Evolutionary conservation across 768 basidiomycete species (phyloP), one percentile per base, ranked within the genome.

Genomic region (Plicaturopsis crispa): DNA sequence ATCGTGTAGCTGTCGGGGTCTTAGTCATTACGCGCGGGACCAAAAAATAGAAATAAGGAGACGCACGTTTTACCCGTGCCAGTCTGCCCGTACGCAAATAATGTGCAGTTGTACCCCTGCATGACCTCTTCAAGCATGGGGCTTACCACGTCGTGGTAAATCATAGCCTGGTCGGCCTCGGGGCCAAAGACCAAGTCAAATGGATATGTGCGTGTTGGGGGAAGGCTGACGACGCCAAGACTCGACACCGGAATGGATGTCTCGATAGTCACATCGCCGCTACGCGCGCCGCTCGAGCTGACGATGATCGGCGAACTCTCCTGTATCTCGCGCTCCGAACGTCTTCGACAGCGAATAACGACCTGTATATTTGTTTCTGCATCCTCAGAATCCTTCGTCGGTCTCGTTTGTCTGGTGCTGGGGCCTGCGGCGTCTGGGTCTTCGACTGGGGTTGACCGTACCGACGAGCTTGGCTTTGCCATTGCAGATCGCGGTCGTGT

Each of bases 51-150:
- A 21, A 36, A 35, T n/a, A 31, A 6, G 23, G 24, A 12, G 3
- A 67, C 88, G 50, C 56, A 96, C 90, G 96, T 98, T 66, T 99
- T 99, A 16, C 96, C 96, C 0, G 96, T 97, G 1, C 96, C 96
- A 0, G 96, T 98, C 59, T 98, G 96, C 2, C 96, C 96, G 55
- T 99, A 99, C 4, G 93, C 93, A 61, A 98, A 97, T 16, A 99
- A 67, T 0, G 90, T 94, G 55, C 94, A 98, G 54, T 98, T 98
- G 67, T 96, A 99, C 4, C 96, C 96, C 58, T 75, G 68, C 26
- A 97, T 62, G n/a, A 97, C 93, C 56, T 99, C 88, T 33, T 89
- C 80, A 36, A 99, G 67, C 74, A 97, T 86, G 0, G 91, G 91
- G 45, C 75, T 74, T 30, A 97, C 94, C 28, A 97, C 94, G 37